Conservation (phyloP, 2,329 filamentous ascomycete genomes). For the Penicillium frequentans region DNA sequence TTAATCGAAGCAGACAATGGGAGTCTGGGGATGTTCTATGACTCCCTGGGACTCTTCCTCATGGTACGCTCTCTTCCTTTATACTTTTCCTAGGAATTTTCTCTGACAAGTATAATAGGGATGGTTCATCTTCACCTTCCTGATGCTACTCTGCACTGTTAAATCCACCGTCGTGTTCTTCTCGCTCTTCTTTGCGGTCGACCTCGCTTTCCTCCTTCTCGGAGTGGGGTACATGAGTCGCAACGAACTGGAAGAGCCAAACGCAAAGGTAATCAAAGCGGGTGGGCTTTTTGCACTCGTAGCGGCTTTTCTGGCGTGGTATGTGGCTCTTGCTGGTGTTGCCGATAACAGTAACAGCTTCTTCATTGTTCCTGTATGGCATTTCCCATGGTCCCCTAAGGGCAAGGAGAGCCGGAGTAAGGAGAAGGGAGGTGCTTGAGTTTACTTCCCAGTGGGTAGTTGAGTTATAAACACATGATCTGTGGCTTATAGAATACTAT, state of each 20-base stretch:
- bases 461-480: neutral
- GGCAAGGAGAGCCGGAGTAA: slow-evolving; percentile 42
- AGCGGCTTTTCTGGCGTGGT: slow-evolving; percentile 78
- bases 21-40: slow-evolving; percentile 46
- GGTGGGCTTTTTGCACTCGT: slow-evolving; percentile 74
- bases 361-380: slow-evolving; percentile 82
- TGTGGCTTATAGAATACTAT: neutral
- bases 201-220: slow-evolving; percentile 69
- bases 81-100: neutral
- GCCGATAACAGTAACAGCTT: slow-evolving; percentile 69
- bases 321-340: slow-evolving; percentile 77
- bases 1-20: slow-evolving; percentile 31
- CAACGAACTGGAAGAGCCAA: slow-evolving; percentile 38
- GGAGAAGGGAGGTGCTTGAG: slow-evolving; percentile 49
- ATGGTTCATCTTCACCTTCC: slow-evolving; percentile 77
- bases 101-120: slow-evolving; percentile 35
- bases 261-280: slow-evolving; percentile 50
- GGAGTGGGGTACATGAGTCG: slow-evolving; percentile 61
- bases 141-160: slow-evolving; percentile 68
- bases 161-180: slow-evolving; percentile 73
- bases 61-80: slow-evolving; percentile 39
- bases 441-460: neutral
- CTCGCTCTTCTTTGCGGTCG: slow-evolving; percentile 69
- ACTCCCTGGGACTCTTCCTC: slow-evolving; percentile 69
- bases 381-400: slow-evolving; percentile 89